phyloP scores from a whole-genome alignment of 352 stramenopile genomes.

The Phytopythium sindhum region DNA sequence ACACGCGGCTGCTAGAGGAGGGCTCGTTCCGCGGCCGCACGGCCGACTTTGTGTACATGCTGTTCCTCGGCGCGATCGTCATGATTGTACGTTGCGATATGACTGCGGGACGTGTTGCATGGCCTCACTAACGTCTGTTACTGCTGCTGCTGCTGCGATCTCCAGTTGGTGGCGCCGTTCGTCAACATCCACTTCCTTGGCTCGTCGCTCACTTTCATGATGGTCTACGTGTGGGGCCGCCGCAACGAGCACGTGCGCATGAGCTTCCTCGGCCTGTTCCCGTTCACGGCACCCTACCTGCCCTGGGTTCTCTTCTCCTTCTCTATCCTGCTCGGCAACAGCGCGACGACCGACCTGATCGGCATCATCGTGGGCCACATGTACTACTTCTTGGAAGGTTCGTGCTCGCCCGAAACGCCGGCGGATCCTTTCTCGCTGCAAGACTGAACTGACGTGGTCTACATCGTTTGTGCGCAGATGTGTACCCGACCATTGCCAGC shows the following conservation, averaged over 20 bases:
- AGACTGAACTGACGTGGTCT: background rate
- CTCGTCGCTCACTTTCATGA: conserved; percentile 99
- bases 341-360: conserved; percentile 96
- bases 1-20: conserved; percentile 97
- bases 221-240: conserved; percentile 99
- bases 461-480: conserved; percentile 60
- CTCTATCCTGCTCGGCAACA: conserved; percentile 94
- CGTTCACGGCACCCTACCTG: conserved; percentile 98
- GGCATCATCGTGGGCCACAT: conserved; percentile 99
- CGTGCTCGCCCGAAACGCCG: background rate
- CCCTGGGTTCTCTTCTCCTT: conserved; percentile 98
- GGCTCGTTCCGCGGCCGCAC: conserved; percentile 96
- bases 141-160: background rate
- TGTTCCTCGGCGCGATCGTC: conserved; percentile 93
- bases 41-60: conserved; percentile 98
- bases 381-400: conserved; percentile 99
- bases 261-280: conserved; percentile 97
- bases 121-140: background rate
- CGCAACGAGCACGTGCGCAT: conserved; percentile 96
- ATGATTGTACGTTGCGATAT: conserved; percentile 84
- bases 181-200: conserved; percentile 97
- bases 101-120: background rate
- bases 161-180: conserved; percentile 92
- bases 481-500: conserved; percentile 96
- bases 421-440: background rate